Base-by-base conservation (phyloP, 768 basidiomycete genomes). In the Rhodosporidiobolus sp. region DNA sequence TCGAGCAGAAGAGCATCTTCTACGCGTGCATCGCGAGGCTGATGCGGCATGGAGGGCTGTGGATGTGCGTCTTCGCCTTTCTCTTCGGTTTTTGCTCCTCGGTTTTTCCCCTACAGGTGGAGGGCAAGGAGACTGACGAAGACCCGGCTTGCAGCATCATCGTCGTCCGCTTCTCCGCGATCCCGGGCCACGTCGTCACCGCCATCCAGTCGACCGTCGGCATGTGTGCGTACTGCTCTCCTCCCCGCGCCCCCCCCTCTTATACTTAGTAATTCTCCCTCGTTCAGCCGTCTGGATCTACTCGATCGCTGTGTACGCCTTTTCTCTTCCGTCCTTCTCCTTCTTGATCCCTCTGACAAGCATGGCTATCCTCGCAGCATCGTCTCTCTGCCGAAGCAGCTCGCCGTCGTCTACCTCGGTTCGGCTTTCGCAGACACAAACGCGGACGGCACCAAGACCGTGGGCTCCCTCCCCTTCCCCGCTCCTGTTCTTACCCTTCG, bases 111-210 rank as follows among this genome's bases (percentile, higher is more conserved):
- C 4, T 12, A 4, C 28, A 28, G n/a, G 3, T 28, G 7, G 16
- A 11, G 17, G 12, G 30, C n/a, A n/a, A 55, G n/a, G 26, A 19
- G 26, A 26, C 59, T 19, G 4, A 48, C 24, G 14, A 19, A 7
- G 38, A 22, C 6, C 58, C 12, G 19, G 4, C 26, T 3, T 22
- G 20, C 56, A 66, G 65, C 35, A 69, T 76, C 48, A 68, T 63
- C 35, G 38, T 76, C 48, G 57, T 76, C 22, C 60, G 75, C 17
- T 73, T 73, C 59, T 73, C 72, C 0, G 65, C 66, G 3, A 43
- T 76, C 0, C 75, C 75, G 0, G 75, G 75, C 32, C 75, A 76
- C 65, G 69, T 76, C 61, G 75, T 76, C 20, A 76, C 75, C 4
- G 75, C 75, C 20, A 64, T 76, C n/a, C 75, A 76, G 53, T 70